phyloP scores from a whole-genome alignment of 345 rosid species.

The Citropsis articulata region DNA sequence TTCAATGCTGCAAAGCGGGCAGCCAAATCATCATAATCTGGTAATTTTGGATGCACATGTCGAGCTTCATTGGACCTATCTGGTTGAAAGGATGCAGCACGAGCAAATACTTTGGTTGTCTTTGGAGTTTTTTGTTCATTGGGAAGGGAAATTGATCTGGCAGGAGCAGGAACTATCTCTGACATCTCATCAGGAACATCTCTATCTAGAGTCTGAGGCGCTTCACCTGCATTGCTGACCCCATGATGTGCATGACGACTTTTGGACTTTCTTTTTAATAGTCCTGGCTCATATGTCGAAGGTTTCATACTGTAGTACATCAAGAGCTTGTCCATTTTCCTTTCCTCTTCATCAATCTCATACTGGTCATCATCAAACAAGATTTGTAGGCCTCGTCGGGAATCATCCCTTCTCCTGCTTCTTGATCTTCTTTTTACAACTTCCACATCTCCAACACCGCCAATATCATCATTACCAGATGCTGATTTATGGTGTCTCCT shows the following conservation, averaged over 20 bases:
- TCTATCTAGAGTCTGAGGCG: conserved; percentile 16
- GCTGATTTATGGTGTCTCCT: conserved; percentile 49
- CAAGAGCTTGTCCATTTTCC: conserved; percentile 77
- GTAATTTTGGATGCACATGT: conserved; percentile 96
- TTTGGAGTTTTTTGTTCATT: conserved; percentile 44
- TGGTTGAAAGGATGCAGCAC: conserved; percentile 79
- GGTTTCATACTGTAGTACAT: conserved; percentile 88
- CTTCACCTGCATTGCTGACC: conserved; percentile 25
- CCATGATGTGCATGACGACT: conserved; percentile 40
- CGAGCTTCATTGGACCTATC: conserved; percentile 56
- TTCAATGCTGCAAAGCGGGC: conserved; percentile 82
- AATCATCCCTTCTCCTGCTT: conserved; percentile 63
- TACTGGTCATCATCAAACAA: conserved; percentile 53
- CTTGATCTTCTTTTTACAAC: conserved; percentile 43
- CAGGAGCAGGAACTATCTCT: conserved; percentile 36
- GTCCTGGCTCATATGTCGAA: conserved; percentile 43
- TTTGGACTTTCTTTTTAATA: conserved; percentile 47
- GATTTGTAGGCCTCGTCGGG: conserved; percentile 61
- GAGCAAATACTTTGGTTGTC: conserved; percentile 42
- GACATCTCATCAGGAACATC: conserved; percentile 33
- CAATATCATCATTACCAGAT: conserved; percentile 34
- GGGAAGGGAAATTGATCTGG: conserved; percentile 73
- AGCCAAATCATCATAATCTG: conserved; percentile 89
- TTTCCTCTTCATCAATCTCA: conserved; percentile 71
- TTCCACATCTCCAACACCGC: conserved; percentile 33